Base-by-base conservation (phyloP, 2,329 filamentous ascomycete species). In the Emydomyces testavorans region DNA sequence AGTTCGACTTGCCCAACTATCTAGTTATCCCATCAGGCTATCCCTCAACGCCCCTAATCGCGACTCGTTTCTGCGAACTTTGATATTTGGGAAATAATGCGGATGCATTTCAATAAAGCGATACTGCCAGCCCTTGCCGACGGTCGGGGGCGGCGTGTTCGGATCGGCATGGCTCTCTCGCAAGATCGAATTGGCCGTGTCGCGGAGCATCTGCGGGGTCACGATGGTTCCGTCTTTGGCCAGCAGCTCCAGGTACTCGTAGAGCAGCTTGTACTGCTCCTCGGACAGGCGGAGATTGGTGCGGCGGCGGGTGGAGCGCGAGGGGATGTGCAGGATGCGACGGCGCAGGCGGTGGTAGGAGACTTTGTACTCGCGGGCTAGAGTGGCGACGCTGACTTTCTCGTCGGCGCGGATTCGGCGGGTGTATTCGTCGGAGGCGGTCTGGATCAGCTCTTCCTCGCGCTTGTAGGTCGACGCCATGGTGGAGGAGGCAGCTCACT, bases 61-160 rank as follows among this genome's bases (percentile, higher is more conserved):
- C 20, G 45, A 47, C 26, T 40, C 45, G 20, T 47, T 47, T 15
- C 40, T 47, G 2, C 45, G 45, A 26, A 47, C 29, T 13, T 40
- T 47, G 28, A 47, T 47, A 26, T 47, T 47, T 6, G 45, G 45
- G n/a, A 47, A 47, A n/a, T 49, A 49, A 13, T 49, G 31, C 3
- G 46, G 46, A 18, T 42, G 40, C 46, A 49, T 49, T 23, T 49
- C 40, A 11, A 49, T 42, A 13, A 49, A 49, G 31, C 46, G 46
- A 29, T 42, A 42, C 24, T 42, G 38, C 46, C 46, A 49, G 15
- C 40, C 40, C 29, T 49, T 49, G 5, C 46, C 40, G 13, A 49
- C 46, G 7, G 40, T 43, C 11, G 46, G 46, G 2, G 38, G 29
- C 6, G 46, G 38, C 8, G 38, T 36, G 28, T 34, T 47, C 6